Percentiles rank a stretch among this genome's conserved stretches.
Conservation (phyloP, 2,329 filamentous ascomycete genomes). For the Pseudopyricularia cyperi region DNA sequence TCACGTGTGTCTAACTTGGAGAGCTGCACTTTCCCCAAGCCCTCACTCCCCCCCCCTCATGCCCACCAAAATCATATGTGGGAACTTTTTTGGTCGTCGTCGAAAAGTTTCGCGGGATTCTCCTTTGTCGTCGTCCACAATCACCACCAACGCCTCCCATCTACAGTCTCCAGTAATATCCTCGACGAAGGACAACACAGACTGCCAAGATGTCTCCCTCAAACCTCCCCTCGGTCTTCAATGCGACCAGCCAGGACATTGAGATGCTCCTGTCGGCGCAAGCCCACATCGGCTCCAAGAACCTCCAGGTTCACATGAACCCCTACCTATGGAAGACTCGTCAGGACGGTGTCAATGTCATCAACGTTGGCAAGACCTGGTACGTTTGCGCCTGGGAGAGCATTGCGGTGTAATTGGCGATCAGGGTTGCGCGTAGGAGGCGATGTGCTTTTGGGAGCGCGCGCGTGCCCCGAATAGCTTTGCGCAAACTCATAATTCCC, state of each 20-base stretch:
- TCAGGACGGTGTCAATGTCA: constrained; percentile 93
- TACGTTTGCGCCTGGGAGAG: constrained; percentile 31
- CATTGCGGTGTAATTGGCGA: neutral
- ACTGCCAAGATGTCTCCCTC: constrained; percentile 79
- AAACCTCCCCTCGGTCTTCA: constrained; percentile 91
- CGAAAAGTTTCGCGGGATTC: constrained; percentile 9
- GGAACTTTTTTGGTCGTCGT: neutral
- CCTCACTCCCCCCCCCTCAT: neutral
- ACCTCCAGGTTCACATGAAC: constrained; percentile 90
- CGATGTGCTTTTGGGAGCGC: neutral
- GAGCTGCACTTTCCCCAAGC: neutral
- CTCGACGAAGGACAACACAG: constrained; percentile 7
- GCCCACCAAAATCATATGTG: neutral
- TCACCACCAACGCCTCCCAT: neutral
- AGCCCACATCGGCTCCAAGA: constrained; percentile 95
- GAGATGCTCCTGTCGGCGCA: constrained; percentile 98
- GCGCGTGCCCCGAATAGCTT: neutral
- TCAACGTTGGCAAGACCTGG: constrained; percentile 99
- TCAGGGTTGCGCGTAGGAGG: neutral
- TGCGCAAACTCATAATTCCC: neutral
- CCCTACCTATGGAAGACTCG: constrained; percentile 99
- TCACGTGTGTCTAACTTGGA: neutral
- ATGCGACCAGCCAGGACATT: constrained; percentile 95
- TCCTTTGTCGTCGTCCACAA: constrained; percentile 10
- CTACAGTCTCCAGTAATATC: neutral